Conservation (phyloP, 148 eudicot species). For the Linanthus parryae region DNA sequence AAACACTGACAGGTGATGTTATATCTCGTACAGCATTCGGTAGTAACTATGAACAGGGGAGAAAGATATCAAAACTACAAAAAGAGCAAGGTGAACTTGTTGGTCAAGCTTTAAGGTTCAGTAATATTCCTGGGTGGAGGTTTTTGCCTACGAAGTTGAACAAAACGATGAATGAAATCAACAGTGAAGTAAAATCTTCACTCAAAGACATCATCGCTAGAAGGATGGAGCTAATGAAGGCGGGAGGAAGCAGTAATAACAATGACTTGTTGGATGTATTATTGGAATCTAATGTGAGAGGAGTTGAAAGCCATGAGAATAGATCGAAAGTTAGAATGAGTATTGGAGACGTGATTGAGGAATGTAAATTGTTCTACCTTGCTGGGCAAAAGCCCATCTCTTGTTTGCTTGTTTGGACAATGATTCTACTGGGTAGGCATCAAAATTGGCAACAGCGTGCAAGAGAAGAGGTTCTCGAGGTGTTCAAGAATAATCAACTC, state of each 20-base stretch:
- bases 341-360: too few species aligned
- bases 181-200: slow-evolving; percentile 5
- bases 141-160: slow-evolving; percentile 26
- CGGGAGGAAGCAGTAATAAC: not conserved
- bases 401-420: slow-evolving; percentile 14
- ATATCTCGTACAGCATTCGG: slow-evolving; percentile 26
- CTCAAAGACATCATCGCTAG: slow-evolving; percentile 8
- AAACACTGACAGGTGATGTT: slow-evolving; percentile 15
- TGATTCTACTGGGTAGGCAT: slow-evolving; percentile 15
- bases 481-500: slow-evolving; percentile 6
- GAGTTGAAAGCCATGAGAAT: slow-evolving; percentile 12
- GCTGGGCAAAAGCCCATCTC: slow-evolving; percentile 15
- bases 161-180: slow-evolving; percentile 16
- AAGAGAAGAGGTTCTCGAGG: slow-evolving; percentile 13
- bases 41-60: slow-evolving; percentile 15
- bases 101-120: slow-evolving; percentile 11
- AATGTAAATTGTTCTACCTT: slow-evolving; percentile 17
- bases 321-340: slow-evolving; percentile 12
- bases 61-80: slow-evolving; percentile 22
- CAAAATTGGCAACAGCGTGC: slow-evolving; percentile 15
- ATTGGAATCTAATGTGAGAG: slow-evolving; percentile 15
- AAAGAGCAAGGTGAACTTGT: slow-evolving; percentile 20
- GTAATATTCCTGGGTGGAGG: slow-evolving; percentile 34
- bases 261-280: slow-evolving; percentile 18
- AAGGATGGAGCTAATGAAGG: slow-evolving; percentile 7